These are phyloP conservation scores for Taxawa tesnikishii DNA, from an alignment of 2,329 filamentous ascomycete genomes.

Conservation along the genomic window DNA sequence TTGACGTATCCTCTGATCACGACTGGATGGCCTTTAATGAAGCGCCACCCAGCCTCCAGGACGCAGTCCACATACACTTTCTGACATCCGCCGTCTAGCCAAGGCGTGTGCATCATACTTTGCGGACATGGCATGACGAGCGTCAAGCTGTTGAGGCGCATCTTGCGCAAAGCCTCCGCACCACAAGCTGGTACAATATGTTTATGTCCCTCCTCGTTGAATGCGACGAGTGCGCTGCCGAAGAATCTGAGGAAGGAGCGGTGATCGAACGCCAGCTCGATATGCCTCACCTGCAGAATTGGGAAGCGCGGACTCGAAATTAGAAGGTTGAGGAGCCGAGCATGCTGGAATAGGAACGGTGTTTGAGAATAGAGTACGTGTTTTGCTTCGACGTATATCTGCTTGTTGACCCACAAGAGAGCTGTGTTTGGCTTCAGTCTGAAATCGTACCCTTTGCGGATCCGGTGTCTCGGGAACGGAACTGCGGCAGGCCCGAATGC, in stretches of 20 bases:
- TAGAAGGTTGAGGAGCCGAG: conserved; percentile 6
- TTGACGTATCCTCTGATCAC: conserved; percentile 14
- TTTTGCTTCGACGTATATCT: conserved; percentile 11
- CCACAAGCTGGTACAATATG: not conserved
- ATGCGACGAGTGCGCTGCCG: conserved; percentile 5
- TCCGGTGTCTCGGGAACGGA: conserved; percentile 3
- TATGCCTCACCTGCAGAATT: conserved; percentile 8
- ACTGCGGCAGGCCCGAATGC: conserved; percentile 5
- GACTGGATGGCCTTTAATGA: conserved; percentile 13
- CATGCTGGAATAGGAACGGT: conserved; percentile 9
- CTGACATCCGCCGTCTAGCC: conserved; percentile 12
- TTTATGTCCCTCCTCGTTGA: not conserved
- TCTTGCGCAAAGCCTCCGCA: conserved; percentile 6
- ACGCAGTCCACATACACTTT: conserved; percentile 12
- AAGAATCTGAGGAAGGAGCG: conserved; percentile 12
- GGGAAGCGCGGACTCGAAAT: conserved; percentile 4
- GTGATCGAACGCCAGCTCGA: conserved; percentile 13
- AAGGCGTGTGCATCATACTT: not conserved
- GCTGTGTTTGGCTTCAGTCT: not conserved
- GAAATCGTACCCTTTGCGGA: not conserved
- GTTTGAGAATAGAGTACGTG: conserved; percentile 10
- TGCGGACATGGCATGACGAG: conserved; percentile 7
- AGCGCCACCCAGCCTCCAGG: conserved; percentile 11
- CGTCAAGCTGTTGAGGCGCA: conserved; percentile 9
- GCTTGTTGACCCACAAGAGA: conserved; percentile 11